Evolutionary conservation across 768 basidiomycete genomes (phyloP), one percentile per base, ranked within the genome.

Genomic region (Naganishia vaughanmartiniae): DNA sequence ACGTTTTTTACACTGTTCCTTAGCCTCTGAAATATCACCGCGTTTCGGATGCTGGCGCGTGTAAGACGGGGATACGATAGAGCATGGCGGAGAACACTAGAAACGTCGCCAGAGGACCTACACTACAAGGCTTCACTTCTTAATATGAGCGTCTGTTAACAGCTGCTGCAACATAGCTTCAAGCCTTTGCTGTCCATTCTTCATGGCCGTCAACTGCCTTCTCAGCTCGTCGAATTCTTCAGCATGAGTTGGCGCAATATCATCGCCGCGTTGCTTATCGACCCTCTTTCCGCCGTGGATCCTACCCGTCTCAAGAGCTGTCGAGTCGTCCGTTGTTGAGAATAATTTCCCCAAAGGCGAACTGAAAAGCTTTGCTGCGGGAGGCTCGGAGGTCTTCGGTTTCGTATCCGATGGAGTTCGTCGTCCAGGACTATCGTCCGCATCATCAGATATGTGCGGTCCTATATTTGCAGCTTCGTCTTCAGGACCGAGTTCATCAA

Each of bases 151-250:
- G 53, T 15, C 42, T 42, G 42, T 42, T 15, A 42, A 15, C 42
- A 42, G 17, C 42, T 42, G 42, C 42, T 42, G 5, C 42, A 42
- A 42, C 60, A 63, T 63, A 7, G 0, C 24, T 34, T 63, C 60
- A 26, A 63, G n/a, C 36, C 39, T 63, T 26, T 63, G 24, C 60
- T 63, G 60, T 7, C 60, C 60, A 19, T 42, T 42, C 39, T 30
- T 63, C 60, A 63, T 63, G 24, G 26, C 17, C 2, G 3, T 15
- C 39, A 63, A n/a, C 42, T 63, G 60, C 39, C 60, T 63, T 21
- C 60, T 63, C 21, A 63, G 39, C 15, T 63, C 60, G 15, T 63
- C 60, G 24, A 63, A 63, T 42, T 63, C 60, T 63, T 63, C 60
- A 14, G 60, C 60, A 30, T 63, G 30, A 1, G 60, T 63, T 4